phyloP scores from a whole-genome alignment of 345 rosid species.

The Salix purpurea region DNA sequence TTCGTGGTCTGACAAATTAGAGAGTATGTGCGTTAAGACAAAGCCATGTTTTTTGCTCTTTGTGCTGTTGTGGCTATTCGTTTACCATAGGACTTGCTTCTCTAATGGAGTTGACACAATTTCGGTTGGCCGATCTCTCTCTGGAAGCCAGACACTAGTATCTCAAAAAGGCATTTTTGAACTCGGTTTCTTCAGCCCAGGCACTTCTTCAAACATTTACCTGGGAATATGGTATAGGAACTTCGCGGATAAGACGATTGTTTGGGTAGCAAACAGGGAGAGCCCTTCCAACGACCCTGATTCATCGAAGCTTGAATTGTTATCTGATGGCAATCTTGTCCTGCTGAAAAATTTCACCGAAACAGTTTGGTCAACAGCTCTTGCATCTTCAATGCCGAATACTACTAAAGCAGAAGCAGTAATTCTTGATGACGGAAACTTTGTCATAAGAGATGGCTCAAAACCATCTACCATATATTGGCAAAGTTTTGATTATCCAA shows the following conservation, averaged over 20 bases:
- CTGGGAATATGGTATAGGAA: not conserved
- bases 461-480: not conserved
- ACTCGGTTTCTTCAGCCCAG: not conserved
- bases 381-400: too few species aligned
- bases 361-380: too few species aligned
- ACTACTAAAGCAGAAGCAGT: slow-evolving; percentile 9
- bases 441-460: slow-evolving; percentile 14
- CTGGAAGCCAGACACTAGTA: not conserved
- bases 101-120: not conserved
- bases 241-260: accelerated
- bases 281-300: not conserved
- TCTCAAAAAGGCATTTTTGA: not conserved
- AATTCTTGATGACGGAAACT: slow-evolving; percentile 24
- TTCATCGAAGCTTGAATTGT: not conserved
- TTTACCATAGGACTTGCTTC: not conserved
- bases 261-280: not conserved
- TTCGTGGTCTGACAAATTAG: too few species aligned
- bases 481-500: too few species aligned
- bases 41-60: too few species aligned
- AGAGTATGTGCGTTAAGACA: too few species aligned
- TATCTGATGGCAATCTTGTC: not conserved
- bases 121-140: not conserved
- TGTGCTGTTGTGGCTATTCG: too few species aligned
- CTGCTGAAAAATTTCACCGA: too few species aligned
- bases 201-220: not conserved